Evolutionary conservation across 2,329 filamentous ascomycete genomes (phyloP), one percentile per base, ranked within the genome.

Genomic region (Aspergillus oerlinghausenensis): DNA sequence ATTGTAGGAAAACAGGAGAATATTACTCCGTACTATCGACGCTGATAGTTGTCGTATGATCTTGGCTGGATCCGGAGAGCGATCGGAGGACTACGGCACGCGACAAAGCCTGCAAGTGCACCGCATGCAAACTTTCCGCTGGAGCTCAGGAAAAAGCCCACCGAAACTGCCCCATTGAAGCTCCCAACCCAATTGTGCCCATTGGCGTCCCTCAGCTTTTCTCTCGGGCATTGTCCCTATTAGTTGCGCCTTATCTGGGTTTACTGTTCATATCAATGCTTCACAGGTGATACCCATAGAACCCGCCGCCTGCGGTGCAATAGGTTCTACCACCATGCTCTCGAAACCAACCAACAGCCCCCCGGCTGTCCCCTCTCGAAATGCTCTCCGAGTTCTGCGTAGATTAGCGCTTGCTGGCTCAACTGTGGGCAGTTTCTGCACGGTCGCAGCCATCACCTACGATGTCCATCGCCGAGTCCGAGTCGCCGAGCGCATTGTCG

Each of bases 321-420:
- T 59, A 63, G 50, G 60, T 58, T 60, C 38, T 50, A 52, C 42
- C 54, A 63, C 55, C 54, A 75, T 75, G 68, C 67, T 73, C 52
- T 54, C 69, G 42, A 69, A 70, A 57, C 63, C 71, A 58, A 58
- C 64, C 51, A 65, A 63, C 52, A 59, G 63, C 51, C 62, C 65
- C 40, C 63, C 73, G 21, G 61, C 69, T 54, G 71, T 77, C 40
- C 76, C 76, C 25, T 78, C 76, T 25, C 75, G 74, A 57, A 75
- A 76, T 67, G 75, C 75, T 47, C 68, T 78, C 21, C 74, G 75
- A 58, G 71, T 73, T 10, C 71, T 73, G n/a, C 70, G 70, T 19
- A 64, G 66, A 52, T 55, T 73, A 38, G 70, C 70, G 19, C 63
- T 72, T n/a, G 68, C 70, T 4, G 70, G 70, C 5, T 65, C 74